Percentiles rank a stretch among this genome's conserved stretches.
Evolutionary conservation across 2,329 filamentous ascomycete genomes (phyloP).

Genomic region (Zarea fungicola): DNA sequence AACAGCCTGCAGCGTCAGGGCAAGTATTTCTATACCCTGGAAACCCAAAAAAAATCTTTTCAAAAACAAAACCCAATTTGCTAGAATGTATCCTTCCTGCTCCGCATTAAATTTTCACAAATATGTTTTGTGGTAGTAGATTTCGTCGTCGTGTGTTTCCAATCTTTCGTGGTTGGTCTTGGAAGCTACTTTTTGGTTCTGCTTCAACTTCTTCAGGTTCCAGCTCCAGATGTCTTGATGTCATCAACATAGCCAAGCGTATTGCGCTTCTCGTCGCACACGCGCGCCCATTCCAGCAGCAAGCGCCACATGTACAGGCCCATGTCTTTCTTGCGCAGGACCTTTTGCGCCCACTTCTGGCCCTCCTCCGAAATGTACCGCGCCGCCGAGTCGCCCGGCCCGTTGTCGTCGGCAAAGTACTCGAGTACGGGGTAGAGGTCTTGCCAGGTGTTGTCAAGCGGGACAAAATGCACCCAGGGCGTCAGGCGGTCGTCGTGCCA

Average conservation of each 20-base stretch:
- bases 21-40: no score
- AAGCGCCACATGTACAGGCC: conserved; percentile 59
- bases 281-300: conserved; percentile 51
- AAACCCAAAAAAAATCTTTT: no score
- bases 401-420: conserved; percentile 54
- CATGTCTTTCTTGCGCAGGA: conserved; percentile 62
- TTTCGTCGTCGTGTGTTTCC: no score
- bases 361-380: conserved; percentile 54
- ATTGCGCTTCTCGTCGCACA: conserved; percentile 41
- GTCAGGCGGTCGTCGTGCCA: conserved; percentile 68
- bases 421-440: conserved; percentile 62
- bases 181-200: background rate
- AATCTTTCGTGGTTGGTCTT: no score
- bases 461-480: conserved; percentile 69
- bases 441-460: conserved; percentile 62
- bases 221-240: background rate
- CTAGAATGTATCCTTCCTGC: no score
- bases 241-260: conserved; percentile 41
- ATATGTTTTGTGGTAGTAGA: no score
- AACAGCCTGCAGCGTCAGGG: no score
- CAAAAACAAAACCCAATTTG: no score
- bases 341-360: conserved; percentile 55
- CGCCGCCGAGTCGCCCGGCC: conserved; percentile 49
- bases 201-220: no score
- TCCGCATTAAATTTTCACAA: no score